Percentiles rank a stretch among this genome's conserved stretches.
phyloP scores from a whole-genome alignment of 495 filamentous ascomycete genomes.

The Talaromyces wortmannii region DNA sequence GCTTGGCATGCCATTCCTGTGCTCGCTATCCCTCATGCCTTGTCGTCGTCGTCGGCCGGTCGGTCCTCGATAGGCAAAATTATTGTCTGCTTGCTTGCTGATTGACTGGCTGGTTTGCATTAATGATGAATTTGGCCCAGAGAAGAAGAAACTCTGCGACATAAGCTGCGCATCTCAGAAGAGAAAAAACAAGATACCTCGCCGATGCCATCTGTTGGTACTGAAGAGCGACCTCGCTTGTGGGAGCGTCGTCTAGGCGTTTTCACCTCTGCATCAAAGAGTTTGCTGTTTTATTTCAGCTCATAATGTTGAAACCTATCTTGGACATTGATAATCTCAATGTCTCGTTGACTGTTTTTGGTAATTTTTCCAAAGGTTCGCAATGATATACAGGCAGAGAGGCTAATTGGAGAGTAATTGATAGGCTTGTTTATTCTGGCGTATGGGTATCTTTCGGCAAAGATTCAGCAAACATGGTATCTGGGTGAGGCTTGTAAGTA shows the following conservation, averaged over 20 bases:
- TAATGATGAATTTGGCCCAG: too few species aligned
- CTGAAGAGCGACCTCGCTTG: constrained; percentile 6
- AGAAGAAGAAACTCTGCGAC: too few species aligned
- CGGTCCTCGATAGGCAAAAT: too few species aligned
- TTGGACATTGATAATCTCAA: constrained; percentile 49
- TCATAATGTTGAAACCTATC: constrained; percentile 36
- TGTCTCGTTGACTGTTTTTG: constrained; percentile 34
- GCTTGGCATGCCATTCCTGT: constrained; percentile 2
- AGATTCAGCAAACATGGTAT: constrained; percentile 48
- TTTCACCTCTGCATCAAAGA: background rate
- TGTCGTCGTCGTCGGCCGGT: background rate
- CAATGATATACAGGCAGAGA: background rate
- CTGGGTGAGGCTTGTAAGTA: constrained; percentile 50
- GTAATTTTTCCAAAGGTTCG: constrained; percentile 13
- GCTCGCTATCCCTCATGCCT: background rate
- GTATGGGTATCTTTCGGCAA: constrained; percentile 43
- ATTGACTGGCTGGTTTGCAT: too few species aligned
- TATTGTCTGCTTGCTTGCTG: too few species aligned
- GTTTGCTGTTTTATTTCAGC: constrained; percentile 4
- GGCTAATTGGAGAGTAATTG: background rate
- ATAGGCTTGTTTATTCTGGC: constrained; percentile 26
- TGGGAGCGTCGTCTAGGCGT: background rate
- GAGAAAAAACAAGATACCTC: too few species aligned
- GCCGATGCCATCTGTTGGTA: too few species aligned
- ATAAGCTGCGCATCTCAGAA: too few species aligned